Percentiles rank a stretch among this genome's conserved stretches.
Evolutionary conservation across 257 asterid species (phyloP).

Genomic region (Handroanthus guayacan): DNA sequence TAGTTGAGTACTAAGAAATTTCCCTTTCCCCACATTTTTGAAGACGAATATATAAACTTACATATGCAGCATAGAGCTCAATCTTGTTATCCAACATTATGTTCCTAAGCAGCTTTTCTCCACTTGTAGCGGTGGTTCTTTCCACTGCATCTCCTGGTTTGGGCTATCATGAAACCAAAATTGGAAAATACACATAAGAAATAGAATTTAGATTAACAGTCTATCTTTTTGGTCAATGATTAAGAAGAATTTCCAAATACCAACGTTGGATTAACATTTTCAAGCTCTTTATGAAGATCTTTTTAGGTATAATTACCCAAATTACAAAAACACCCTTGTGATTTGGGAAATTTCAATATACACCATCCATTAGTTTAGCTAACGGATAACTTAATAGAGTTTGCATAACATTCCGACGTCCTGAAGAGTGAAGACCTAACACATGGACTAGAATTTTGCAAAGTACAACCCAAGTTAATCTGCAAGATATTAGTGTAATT

Average conservation of each 20-base stretch:
- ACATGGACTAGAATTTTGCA: too few species aligned
- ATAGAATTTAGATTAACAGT: not conserved
- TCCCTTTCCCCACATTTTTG: not conserved
- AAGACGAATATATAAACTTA: conserved; percentile 45
- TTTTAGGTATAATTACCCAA: not conserved
- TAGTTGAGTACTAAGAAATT: not conserved
- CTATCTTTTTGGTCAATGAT: not conserved
- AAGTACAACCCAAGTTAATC: too few species aligned
- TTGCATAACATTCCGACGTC: too few species aligned
- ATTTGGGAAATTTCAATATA: too few species aligned
- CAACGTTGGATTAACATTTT: not conserved
- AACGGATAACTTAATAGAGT: too few species aligned
- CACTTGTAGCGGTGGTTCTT: conserved; percentile 73
- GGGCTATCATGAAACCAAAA: conserved; percentile 53
- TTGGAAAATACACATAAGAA: conserved; percentile 11
- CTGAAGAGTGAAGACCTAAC: too few species aligned
- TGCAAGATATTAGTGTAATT: too few species aligned
- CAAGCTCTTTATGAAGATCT: not conserved
- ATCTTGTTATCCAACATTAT: conserved; percentile 85
- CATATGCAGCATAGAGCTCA: conserved; percentile 86
- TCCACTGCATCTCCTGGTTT: conserved; percentile 72
- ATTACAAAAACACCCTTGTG: too few species aligned
- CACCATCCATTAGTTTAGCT: too few species aligned
- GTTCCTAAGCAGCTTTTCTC: conserved; percentile 86
- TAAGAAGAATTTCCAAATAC: not conserved